Base-by-base conservation (phyloP, 768 basidiomycete species). In the Tephrocybe sp. region DNA sequence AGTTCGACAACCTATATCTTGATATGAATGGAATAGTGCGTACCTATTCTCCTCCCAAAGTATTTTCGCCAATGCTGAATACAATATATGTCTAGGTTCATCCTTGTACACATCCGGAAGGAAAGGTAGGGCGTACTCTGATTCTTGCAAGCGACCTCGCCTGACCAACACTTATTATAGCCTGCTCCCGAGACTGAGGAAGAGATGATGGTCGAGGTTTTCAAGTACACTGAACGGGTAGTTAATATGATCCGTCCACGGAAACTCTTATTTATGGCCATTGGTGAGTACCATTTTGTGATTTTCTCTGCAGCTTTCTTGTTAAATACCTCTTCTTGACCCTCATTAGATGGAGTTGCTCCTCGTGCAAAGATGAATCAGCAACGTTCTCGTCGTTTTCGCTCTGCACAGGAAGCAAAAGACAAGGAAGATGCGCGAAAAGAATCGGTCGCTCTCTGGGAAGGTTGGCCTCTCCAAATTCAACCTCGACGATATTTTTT, bases 321-420 rank as follows among this genome's bases (percentile, higher is more conserved):
- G 18, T 5, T 11, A 29, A 11, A 29, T 29, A 5, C 27, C 11
- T 29, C 23, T 44, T n/a, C 22, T 42, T 27, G 10, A 8, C 15
- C 11, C 16, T 3, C 47, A 36, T 34, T 48, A 95, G 94, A 98
- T 61, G 95, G 95, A 52, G 95, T 97, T 18, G 95, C 95, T 9
- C 95, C 95, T 25, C 84, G 95, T 61, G 97, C 97, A 33, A 99
- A 99, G 73, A 99, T 99, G 97, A 99, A 99, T 64, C 97, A 99
- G 63, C 97, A 99, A 66, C 91, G 97, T 9, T 93, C 94, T 13
- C 80, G 97, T 57, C 92, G 97, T 47, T 99, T 99, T 72, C 82
- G 97, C 52, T 82, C 94, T 18, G 85, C 92, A 2, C 93, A 95
- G 64, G 97, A 99, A 67, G 94, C 97, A 3, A 84, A 87, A 53